Evolutionary conservation across 345 rosid genomes (phyloP), one percentile per base, ranked within the genome.

Genomic region (Citropsis articulata): DNA sequence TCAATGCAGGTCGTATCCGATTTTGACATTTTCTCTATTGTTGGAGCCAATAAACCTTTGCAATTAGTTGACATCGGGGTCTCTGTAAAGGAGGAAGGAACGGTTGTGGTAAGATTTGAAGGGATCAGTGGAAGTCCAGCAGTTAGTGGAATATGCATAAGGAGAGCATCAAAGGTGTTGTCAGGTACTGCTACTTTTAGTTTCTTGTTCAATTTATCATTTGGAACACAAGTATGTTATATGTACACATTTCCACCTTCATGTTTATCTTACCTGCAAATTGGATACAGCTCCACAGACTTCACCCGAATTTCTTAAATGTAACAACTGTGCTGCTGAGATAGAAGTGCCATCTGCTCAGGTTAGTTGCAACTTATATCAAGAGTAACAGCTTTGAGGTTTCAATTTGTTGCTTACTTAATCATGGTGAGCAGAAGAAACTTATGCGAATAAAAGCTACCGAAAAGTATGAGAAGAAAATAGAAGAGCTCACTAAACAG

Each of bases 41-140:
- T 92, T 78, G 98, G 97, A 62, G 91, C 97, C 31, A 94, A 94
- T 75, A 93, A 88, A 77, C 97, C 97, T 55, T 80, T 96, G 73
- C 85, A 91, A 79, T 83, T 96, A 72, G 93, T 87, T 86, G 92
- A 90, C 81, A 80, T 80, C 36, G 90, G 91, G 87, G 91, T 90
- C 69, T 40, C 82, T 16, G 94, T 94, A 57, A 86, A 83, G 93
- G 89, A 84, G 80, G 91, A 92, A 72, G 97, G 95, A 24, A 30
- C 79, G 77, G 73, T 94, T 42, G 79, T 81, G 18, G 66, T 94
- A 48, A 90, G 86, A 83, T 93, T 94, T 77, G 92, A 92, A 87
- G 95, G 94, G 66, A 82, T 90, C 64, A 85, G 64, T 82, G 98
- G 97, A 80, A 90, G 91, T 78, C 93, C 99, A 6, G 84, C 90